Base-by-base conservation (phyloP, 441 rosid genomes). In the Francoa sonchifolia region DNA sequence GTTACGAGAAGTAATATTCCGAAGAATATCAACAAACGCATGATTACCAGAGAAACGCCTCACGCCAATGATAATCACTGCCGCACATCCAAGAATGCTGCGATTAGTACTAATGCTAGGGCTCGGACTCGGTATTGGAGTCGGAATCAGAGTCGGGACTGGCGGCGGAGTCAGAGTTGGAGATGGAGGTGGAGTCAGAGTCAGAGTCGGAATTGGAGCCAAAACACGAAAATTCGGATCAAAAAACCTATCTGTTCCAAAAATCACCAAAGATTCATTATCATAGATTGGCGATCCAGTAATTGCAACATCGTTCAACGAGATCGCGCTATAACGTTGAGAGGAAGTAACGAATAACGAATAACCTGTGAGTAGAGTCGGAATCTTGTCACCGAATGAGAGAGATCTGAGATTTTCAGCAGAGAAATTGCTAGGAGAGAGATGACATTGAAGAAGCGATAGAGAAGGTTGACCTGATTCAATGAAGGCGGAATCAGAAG, bases 211-310 rank as follows among this genome's bases (percentile, higher is more conserved):
- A n/a, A n/a, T n/a, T n/a, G n/a, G n/a, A n/a, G n/a, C n/a, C n/a
- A n/a, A 22, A 47, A 21, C 25, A 23, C 8, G 27, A 27, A 61
- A 58, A 19, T 38, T 17, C 1, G 67, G 69, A 40, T 63, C 65
- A 6, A 73, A 53, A 45, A 73, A 69, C 28, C 8, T 33, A 10
- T 63, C 67, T 2, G 55, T 54, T 45, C 53, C 68, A 9, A 57
- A 69, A 18, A 73, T 43, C 8, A 55, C 39, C 54, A 73, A 50
- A 15, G 42, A 38, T 20, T 71, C 71, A 8, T 73, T 61, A 31
- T 64, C 52, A 28, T 59, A 69, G 3, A 59, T 12, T 0, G 60
- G 46, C 0, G 54, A 15, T 0, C 33, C 58, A 0, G 40, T 54
- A 33, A 69, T 13, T 28, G 45, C 36, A 47, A 70, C 49, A 0